Evolutionary conservation across 257 asterid species (phyloP).

Genomic region (Petunia axillaris): DNA sequence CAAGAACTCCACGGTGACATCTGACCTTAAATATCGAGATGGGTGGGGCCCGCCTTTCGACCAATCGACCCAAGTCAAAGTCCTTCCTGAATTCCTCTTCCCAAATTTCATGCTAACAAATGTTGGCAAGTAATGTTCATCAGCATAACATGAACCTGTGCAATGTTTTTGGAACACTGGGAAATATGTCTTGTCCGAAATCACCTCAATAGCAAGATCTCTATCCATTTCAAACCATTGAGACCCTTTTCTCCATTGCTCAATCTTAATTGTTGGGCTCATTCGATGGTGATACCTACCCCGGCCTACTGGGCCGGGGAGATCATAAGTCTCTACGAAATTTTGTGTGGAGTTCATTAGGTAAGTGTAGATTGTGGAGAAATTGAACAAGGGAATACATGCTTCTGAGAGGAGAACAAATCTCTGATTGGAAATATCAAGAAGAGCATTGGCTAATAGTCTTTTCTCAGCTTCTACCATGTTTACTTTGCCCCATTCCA

Average conservation of each 20-base stretch:
- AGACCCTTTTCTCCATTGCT: conserved; percentile 85
- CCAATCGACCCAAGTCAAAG: conserved; percentile 88
- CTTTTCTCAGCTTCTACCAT: conserved; percentile 95
- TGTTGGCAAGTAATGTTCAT: conserved; percentile 88
- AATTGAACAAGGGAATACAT: conserved; percentile 83
- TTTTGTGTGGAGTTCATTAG: conserved; percentile 53
- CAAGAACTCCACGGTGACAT: conserved; percentile 51
- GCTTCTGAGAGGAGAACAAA: conserved; percentile 86
- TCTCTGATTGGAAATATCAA: conserved; percentile 75
- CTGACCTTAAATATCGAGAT: conserved; percentile 44
- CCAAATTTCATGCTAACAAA: conserved; percentile 53
- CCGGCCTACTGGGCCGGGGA: conserved; percentile 59
- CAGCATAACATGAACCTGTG: conserved; percentile 61
- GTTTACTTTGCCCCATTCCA: conserved; percentile 74
- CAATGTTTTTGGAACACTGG: conserved; percentile 54
- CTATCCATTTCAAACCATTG: conserved; percentile 89
- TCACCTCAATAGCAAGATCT: conserved; percentile 60
- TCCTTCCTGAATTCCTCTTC: conserved; percentile 50
- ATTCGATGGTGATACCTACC: conserved; percentile 63
- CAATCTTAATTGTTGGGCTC: conserved; percentile 54
- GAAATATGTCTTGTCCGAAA: conserved; percentile 57
- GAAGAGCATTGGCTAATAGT: conserved; percentile 80
- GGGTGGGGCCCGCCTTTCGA: conserved; percentile 91
- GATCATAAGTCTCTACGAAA: conserved; percentile 64
- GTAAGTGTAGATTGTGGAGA: conserved; percentile 74